Base-by-base conservation (phyloP, 2,329 filamentous ascomycete genomes). In the Aspergillus niger region DNA sequence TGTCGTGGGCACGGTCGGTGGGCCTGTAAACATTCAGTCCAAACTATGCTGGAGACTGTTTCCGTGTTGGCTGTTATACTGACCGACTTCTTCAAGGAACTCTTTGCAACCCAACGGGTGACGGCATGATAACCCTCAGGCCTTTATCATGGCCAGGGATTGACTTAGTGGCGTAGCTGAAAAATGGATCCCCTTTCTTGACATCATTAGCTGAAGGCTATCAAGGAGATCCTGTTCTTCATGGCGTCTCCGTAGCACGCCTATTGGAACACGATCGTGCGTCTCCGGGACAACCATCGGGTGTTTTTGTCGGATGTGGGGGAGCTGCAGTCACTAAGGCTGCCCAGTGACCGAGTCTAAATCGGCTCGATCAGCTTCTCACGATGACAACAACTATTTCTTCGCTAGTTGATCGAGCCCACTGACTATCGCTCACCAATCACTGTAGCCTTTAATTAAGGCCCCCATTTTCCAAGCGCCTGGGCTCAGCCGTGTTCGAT, bases 281-380 rank as follows among this genome's bases (percentile, higher is more conserved):
- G 63, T 57, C 52, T 47, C 65, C 60, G 28, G 57, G 63, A 63
- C 64, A 67, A 66, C 66, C 66, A 56, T 52, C 69, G 60, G 57
- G 66, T 57, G 68, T 63, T 63, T 64, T 62, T 61, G 66, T 58
- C 59, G 65, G 50, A 57, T 65, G 65, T 65, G 63, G 69, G 64
- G 63, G 53, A 53, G 24, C 44, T 43, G 55, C 61, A 55, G 41
- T 58, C 50, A 63, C 57, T 54, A 59, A 56, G 38, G 47, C 51
- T 36, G 26, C 49, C 53, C 57, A 32, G 60, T 55, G 52, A 49
- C 50, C 54, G 58, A 53, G 48, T 55, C 57, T 60, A 52, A 44
- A 57, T 59, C 57, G 50, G 56, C 59, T 43, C 51, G 63, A 67
- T 65, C 63, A 65, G 47, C 58, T 63, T 44, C 50, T 20, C 52